A percentile compares a stretch with the other conserved stretches of the same genome.
Conservation (phyloP, 2,329 filamentous ascomycete genomes). For the Rutstroemia sp. region DNA sequence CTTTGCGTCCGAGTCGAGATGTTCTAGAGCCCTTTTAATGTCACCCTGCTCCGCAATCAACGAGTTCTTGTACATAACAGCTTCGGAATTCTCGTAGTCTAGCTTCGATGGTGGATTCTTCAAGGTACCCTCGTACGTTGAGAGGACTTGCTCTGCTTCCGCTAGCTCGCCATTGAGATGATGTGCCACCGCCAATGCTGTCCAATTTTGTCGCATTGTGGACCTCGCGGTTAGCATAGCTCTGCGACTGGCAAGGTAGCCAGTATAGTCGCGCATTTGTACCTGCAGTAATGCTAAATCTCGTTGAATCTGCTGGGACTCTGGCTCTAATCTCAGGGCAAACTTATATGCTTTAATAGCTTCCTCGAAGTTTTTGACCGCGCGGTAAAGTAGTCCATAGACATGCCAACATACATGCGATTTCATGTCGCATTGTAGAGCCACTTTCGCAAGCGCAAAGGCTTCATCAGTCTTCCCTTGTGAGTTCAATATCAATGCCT, state of each 20-base stretch:
- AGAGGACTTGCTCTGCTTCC: constrained; percentile 85
- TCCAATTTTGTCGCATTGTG: constrained; percentile 87
- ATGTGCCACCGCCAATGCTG: constrained; percentile 87
- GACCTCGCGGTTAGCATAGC: constrained; percentile 83
- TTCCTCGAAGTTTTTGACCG: constrained; percentile 96
- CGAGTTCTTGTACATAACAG: constrained; percentile 87
- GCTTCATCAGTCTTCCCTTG: constrained; percentile 91
- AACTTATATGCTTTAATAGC: constrained; percentile 99
- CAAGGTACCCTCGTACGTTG: constrained; percentile 86
- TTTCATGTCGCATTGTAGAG: constrained; percentile 94
- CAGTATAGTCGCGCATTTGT: constrained; percentile 92
- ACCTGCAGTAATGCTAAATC: constrained; percentile 90
- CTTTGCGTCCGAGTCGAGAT: constrained; percentile 72
- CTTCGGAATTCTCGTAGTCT: constrained; percentile 91
- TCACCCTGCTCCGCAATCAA: constrained; percentile 90
- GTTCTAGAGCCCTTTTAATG: constrained; percentile 72
- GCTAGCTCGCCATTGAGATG: constrained; percentile 80
- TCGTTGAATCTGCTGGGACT: constrained; percentile 86
- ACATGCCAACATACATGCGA: constrained; percentile 99
- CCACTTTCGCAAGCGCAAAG: constrained; percentile 85
- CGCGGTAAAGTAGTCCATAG: constrained; percentile 87
- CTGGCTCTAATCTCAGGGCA: constrained; percentile 86
- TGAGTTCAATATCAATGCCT: constrained; percentile 90
- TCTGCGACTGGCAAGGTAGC: constrained; percentile 83
- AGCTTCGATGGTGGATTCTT: constrained; percentile 69